Conservation (phyloP, 106 monocot genomes). For the Vanilla planifolia region DNA sequence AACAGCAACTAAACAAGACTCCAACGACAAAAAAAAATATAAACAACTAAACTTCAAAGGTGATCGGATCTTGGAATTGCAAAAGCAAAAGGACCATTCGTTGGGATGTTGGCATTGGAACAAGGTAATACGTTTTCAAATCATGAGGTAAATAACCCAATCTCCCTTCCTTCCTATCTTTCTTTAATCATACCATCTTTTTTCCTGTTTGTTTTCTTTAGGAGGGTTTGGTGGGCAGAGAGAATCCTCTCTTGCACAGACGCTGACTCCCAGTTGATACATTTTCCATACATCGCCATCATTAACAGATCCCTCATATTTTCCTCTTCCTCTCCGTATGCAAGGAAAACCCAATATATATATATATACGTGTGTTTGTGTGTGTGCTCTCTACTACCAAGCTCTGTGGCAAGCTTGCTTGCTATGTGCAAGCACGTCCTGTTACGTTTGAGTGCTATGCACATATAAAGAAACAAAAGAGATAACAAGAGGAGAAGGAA, state of each 20-base stretch:
- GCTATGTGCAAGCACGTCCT: background rate
- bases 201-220: background rate
- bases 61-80: too few species aligned
- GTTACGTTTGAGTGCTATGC: background rate
- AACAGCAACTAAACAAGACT: too few species aligned
- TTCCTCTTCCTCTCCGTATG: background rate
- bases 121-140: constrained; percentile 1
- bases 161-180: background rate
- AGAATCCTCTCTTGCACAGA: too few species aligned
- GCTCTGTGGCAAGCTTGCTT: background rate
- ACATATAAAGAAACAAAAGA: too few species aligned
- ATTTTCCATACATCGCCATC: background rate
- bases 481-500: background rate
- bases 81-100: too few species aligned
- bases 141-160: constrained; percentile 1
- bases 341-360: too few species aligned
- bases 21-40: too few species aligned
- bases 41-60: too few species aligned
- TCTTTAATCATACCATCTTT: background rate
- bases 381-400: background rate
- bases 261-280: background rate
- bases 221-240: background rate
- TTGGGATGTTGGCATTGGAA: constrained; percentile 2
- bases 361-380: too few species aligned
- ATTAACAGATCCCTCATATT: background rate